A percentile compares a stretch with the other conserved stretches of the same genome.
Evolutionary conservation across 2,329 filamentous ascomycete genomes (phyloP).

Genomic region (Sclerotinia spermophila): DNA sequence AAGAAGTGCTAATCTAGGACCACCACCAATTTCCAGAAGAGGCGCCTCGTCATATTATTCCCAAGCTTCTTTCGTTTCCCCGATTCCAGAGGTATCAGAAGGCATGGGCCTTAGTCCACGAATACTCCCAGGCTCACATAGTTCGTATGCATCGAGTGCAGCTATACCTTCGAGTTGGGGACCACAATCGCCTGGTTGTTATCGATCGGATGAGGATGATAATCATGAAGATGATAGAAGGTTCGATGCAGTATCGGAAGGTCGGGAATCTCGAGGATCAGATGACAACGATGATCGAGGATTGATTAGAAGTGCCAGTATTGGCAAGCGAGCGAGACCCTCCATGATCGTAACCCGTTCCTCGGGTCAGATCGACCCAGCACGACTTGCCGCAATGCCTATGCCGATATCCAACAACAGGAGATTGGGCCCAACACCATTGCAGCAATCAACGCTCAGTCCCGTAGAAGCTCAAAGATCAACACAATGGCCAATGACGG

Average conservation of each 20-base stretch:
- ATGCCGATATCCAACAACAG: not conserved
- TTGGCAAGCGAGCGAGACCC: slow-evolving; percentile 58
- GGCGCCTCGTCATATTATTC: slow-evolving; percentile 64
- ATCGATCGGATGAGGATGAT: slow-evolving; percentile 38
- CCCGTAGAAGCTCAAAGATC: slow-evolving; percentile 27
- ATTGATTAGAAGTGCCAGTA: slow-evolving; percentile 57
- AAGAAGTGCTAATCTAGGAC: slow-evolving; percentile 53
- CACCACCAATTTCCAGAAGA: slow-evolving; percentile 57
- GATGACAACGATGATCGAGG: slow-evolving; percentile 47
- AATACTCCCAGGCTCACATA: slow-evolving; percentile 48
- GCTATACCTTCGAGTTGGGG: slow-evolving; percentile 69
- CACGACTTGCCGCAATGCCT: not conserved
- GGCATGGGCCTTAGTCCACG: slow-evolving; percentile 42
- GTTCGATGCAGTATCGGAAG: slow-evolving; percentile 31
- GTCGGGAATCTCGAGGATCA: slow-evolving; percentile 29
- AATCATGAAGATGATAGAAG: slow-evolving; percentile 26
- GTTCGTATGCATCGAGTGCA: slow-evolving; percentile 68
- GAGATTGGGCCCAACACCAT: slow-evolving; percentile 30
- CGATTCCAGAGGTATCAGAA: slow-evolving; percentile 64
- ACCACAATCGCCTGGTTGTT: slow-evolving; percentile 40
- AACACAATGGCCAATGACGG: slow-evolving; percentile 30
- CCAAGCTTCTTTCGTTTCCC: slow-evolving; percentile 64
- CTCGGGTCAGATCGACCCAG: slow-evolving; percentile 27
- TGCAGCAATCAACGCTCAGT: slow-evolving; percentile 42
- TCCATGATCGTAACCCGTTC: slow-evolving; percentile 49